phyloP scores from a whole-genome alignment of 2,329 filamentous ascomycete genomes.

The Beauveria sp. region DNA sequence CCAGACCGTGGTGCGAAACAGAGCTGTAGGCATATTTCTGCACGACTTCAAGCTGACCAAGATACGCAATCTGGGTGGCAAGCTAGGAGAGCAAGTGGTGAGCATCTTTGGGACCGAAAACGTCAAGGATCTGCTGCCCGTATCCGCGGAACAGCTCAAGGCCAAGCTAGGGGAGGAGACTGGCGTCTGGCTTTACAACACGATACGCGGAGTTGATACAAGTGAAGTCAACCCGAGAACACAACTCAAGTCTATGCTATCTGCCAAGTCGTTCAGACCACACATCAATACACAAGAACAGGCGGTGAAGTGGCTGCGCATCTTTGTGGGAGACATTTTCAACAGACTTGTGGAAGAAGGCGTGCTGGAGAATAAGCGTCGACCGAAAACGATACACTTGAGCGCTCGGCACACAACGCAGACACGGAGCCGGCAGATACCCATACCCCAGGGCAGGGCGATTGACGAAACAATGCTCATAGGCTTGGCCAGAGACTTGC shows the following conservation, averaged over 20 bases:
- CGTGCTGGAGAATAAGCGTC: conserved; percentile 75
- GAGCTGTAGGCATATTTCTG: conserved; percentile 73
- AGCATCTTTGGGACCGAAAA: conserved; percentile 74
- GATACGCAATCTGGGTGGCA: conserved; percentile 90
- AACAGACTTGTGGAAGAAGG: conserved; percentile 85
- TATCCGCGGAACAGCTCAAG: conserved; percentile 70
- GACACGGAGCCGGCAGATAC: conserved; percentile 64
- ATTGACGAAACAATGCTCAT: conserved; percentile 68
- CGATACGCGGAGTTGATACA: conserved; percentile 75
- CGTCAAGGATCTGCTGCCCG: conserved; percentile 64
- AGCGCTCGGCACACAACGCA: conserved; percentile 71
- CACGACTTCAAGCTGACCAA: conserved; percentile 87
- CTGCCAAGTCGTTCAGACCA: conserved; percentile 89
- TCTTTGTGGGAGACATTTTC: conserved; percentile 88
- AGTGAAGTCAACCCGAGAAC: conserved; percentile 87
- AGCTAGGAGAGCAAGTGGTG: conserved; percentile 80
- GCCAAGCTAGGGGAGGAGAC: conserved; percentile 75
- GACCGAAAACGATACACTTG: conserved; percentile 78
- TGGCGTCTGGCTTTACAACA: conserved; percentile 76
- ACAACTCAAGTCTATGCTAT: conserved; percentile 95
- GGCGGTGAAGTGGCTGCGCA: conserved; percentile 76
- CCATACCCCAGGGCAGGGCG: conserved; percentile 68
- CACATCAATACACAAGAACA: conserved; percentile 72
- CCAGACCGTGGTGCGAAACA: conserved; percentile 87
- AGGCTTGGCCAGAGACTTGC: conserved; percentile 65